Evolutionary conservation across 495 filamentous ascomycete genomes (phyloP).

Genomic region (Aspergillus carlsbadensis): DNA sequence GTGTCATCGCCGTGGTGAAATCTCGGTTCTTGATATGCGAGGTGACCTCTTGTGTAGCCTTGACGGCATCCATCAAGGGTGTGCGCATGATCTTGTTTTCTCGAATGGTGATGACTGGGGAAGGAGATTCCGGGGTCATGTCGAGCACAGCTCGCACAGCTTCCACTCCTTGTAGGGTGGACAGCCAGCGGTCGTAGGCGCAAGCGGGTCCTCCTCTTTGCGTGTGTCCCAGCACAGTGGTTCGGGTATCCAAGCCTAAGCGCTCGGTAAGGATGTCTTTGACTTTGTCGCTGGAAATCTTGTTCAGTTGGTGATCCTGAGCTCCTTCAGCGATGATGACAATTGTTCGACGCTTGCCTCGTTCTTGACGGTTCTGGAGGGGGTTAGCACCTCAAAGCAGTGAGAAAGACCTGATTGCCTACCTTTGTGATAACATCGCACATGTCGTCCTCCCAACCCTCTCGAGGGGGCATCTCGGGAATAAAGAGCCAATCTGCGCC

Average conservation of each 20-base stretch:
- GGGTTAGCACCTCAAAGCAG: constrained; percentile 31
- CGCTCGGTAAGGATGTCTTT: constrained; percentile 84
- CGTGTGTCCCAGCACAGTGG: constrained; percentile 94
- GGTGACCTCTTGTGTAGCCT: constrained; percentile 78
- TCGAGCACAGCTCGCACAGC: constrained; percentile 96
- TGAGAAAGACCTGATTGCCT: constrained; percentile 17
- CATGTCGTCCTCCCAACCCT: constrained; percentile 92
- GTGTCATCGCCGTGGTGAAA: constrained; percentile 79
- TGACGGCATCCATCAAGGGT: constrained; percentile 84
- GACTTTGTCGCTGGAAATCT: constrained; percentile 75
- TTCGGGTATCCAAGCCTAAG: constrained; percentile 82
- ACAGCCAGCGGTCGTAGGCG: constrained; percentile 91
- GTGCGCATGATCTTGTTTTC: constrained; percentile 97
- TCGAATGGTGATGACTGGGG: constrained; percentile 89
- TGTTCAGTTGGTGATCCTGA: constrained; percentile 79
- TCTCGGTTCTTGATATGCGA: constrained; percentile 76
- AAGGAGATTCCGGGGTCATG: constrained; percentile 83
- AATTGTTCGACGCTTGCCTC: constrained; percentile 95
- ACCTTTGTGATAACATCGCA: constrained; percentile 76
- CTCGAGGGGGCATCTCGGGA: constrained; percentile 86
- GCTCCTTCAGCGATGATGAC: constrained; percentile 98
- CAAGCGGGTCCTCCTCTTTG: constrained; percentile 90
- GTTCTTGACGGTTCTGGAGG: constrained; percentile 69
- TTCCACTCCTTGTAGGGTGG: constrained; percentile 92
- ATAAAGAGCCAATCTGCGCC: constrained; percentile 97